Conservation (phyloP, 176 grass and related monocot genomes). For the Tuctoria greenei region DNA sequence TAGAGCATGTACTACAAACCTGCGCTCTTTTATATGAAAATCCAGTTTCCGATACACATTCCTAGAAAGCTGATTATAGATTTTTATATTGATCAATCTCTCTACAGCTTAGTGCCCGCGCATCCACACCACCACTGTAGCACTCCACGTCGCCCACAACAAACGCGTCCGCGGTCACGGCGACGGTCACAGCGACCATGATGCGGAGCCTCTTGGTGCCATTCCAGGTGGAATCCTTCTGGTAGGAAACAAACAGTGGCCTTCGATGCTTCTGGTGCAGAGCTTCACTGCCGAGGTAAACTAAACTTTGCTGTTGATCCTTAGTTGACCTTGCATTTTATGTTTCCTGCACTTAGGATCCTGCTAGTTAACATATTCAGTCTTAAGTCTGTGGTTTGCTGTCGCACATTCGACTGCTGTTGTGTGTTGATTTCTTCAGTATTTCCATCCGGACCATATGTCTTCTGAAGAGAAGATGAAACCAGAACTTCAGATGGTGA, state of each 20-base stretch:
- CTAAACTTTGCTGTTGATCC: slow-evolving; percentile 1
- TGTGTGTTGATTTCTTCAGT: slow-evolving; percentile 52
- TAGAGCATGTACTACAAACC: too few species aligned
- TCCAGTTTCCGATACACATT: too few species aligned
- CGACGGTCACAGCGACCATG: slow-evolving; percentile 53
- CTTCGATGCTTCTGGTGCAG: slow-evolving; percentile 57
- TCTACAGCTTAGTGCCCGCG: too few species aligned
- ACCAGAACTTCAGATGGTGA: slow-evolving; percentile 72
- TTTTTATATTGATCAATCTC: too few species aligned
- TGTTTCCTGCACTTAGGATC: not conserved
- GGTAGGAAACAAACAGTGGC: slow-evolving; percentile 87
- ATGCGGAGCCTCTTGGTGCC: slow-evolving; percentile 91
- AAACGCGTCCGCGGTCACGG: not conserved
- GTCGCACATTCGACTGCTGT: not conserved
- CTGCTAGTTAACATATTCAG: not conserved
- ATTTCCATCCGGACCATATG: slow-evolving; percentile 94
- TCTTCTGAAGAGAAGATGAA: slow-evolving; percentile 96
- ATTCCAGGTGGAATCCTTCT: slow-evolving; percentile 95
- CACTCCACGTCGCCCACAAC: slow-evolving; percentile 44
- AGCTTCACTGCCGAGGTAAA: slow-evolving; percentile 83
- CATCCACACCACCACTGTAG: slow-evolving; percentile 64
- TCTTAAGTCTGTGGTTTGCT: not conserved
- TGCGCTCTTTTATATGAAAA: too few species aligned
- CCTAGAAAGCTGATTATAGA: too few species aligned
- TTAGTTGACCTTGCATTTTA: slow-evolving; percentile 3